These are phyloP conservation scores for Auricularia sp. DNA, from an alignment of 768 basidiomycete genomes.

Conservation along the genomic window DNA sequence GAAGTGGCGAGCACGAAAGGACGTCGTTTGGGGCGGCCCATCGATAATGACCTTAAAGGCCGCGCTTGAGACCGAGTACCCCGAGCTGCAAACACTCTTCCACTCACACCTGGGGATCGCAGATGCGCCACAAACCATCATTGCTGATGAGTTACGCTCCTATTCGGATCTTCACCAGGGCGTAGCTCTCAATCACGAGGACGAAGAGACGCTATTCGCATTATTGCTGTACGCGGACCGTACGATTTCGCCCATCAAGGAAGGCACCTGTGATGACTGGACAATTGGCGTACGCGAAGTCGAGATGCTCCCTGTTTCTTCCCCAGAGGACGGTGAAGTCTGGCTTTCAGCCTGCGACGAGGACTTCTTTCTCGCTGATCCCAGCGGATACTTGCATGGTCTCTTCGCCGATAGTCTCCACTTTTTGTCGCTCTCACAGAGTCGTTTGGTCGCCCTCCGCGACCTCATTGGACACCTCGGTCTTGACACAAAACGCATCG, in stretches of 20 bases:
- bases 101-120: slow-evolving; percentile 8
- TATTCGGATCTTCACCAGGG: neutral
- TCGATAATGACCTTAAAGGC: slow-evolving; percentile 13
- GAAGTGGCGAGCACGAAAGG: neutral
- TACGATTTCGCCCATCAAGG: neutral
- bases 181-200: neutral
- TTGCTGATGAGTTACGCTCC: slow-evolving; percentile 12
- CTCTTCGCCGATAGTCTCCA: neutral
- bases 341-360: neutral
- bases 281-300: neutral
- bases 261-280: neutral
- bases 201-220: neutral
- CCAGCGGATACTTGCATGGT: neutral
- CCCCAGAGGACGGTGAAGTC: neutral
- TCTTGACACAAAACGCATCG: neutral
- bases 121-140: slow-evolving; percentile 8
- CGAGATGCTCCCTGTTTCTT: neutral
- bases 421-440: neutral
- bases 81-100: slow-evolving; percentile 11
- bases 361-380: neutral
- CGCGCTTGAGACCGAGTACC: slow-evolving; percentile 9
- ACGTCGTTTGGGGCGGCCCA: slow-evolving; percentile 15
- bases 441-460: neutral
- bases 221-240: neutral
- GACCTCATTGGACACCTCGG: neutral